phyloP scores from a whole-genome alignment of 2,329 filamentous ascomycete genomes.

The Sporothrix sp. region DNA sequence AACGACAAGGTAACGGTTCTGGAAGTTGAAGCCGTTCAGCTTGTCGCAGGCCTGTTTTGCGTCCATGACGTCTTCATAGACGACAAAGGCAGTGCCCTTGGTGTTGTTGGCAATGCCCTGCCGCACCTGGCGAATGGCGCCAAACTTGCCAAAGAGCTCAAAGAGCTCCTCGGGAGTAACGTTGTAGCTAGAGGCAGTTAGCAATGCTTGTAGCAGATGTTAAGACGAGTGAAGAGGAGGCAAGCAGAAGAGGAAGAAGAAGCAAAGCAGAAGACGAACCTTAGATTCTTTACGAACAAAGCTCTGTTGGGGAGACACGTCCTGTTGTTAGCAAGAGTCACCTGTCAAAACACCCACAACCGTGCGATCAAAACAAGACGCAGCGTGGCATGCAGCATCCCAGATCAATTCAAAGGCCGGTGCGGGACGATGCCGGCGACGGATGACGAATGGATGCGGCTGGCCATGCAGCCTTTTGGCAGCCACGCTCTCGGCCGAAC shows the following conservation, averaged over 20 bases:
- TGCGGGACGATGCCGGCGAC: too few relatives aligned
- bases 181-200: conserved; percentile 65
- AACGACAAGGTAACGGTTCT: conserved; percentile 93
- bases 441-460: background rate
- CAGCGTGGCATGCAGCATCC: too few relatives aligned
- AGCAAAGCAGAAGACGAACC: conserved; percentile 62
- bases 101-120: conserved; percentile 96
- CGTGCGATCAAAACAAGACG: too few relatives aligned
- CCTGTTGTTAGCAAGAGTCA: conserved; percentile 21
- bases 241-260: conserved; percentile 8
- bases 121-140: conserved; percentile 92
- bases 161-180: conserved; percentile 96
- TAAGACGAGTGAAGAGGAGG: too few relatives aligned
- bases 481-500: background rate
- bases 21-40: conserved; percentile 99
- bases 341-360: too few relatives aligned
- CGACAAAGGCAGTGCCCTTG: conserved; percentile 97
- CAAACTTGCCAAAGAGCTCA: conserved; percentile 97
- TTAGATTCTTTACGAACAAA: conserved; percentile 99
- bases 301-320: conserved; percentile 49
- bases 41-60: conserved; percentile 99
- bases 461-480: background rate
- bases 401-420: too few relatives aligned
- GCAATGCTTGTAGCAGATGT: too few relatives aligned
- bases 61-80: conserved; percentile 99